Conservation (phyloP, 1,139 yeast species). For the Nakaseomyces glabratus region DNA sequence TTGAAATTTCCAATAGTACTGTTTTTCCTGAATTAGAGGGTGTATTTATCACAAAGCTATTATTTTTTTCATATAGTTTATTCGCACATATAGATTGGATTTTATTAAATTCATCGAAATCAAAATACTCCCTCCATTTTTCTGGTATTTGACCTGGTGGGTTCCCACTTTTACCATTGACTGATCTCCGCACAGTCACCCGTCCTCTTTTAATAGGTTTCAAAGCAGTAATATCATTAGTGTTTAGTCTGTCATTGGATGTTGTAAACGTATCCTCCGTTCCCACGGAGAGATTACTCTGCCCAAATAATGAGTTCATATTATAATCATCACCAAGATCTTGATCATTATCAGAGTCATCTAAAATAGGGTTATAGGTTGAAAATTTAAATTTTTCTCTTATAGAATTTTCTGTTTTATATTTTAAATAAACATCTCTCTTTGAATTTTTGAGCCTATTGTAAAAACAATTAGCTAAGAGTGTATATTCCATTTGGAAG, state of each 20-base stretch:
- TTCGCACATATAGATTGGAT: slow-evolving; percentile 44
- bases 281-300: slow-evolving; percentile 10
- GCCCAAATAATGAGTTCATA: slow-evolving; percentile 1
- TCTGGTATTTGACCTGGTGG: not conserved
- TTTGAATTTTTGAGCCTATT: too few relatives aligned
- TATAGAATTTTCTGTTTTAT: too few relatives aligned
- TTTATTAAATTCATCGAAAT: slow-evolving; percentile 36
- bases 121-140: slow-evolving; percentile 24
- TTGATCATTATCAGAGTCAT: slow-evolving; percentile 15
- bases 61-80: slow-evolving; percentile 30
- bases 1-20: slow-evolving; percentile 45
- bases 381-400: slow-evolving; percentile 14
- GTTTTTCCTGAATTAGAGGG: slow-evolving; percentile 57
- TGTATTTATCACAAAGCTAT: slow-evolving; percentile 42
- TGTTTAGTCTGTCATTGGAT: not conserved
- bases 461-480: too few relatives aligned
- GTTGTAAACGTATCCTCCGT: slow-evolving; percentile 14
- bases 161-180: not conserved
- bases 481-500: too few relatives aligned
- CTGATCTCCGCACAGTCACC: slow-evolving; percentile 5
- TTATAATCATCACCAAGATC: slow-evolving; percentile 8
- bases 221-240: not conserved
- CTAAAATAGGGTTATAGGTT: slow-evolving; percentile 19
- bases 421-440: too few relatives aligned
- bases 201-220: slow-evolving; percentile 6